A percentile compares a stretch with the other conserved stretches of the same genome.
These are phyloP conservation scores for Aspergillus baeticus DNA, from an alignment of 495 filamentous ascomycete species.

Conservation along the genomic window DNA sequence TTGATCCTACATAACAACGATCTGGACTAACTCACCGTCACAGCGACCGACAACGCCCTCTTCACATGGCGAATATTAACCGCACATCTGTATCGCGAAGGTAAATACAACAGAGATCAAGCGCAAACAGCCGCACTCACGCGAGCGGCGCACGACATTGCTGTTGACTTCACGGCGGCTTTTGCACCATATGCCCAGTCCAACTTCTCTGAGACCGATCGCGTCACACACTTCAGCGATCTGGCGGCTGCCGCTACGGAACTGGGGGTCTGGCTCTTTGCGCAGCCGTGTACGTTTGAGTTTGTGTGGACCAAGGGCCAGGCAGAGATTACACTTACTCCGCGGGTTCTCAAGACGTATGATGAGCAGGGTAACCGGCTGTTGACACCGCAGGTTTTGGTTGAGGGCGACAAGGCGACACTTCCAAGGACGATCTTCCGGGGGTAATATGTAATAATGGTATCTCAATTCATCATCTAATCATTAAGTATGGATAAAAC, in stretches of 20 bases:
- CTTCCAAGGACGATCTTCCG: neutral
- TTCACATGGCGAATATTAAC: constrained; percentile 32
- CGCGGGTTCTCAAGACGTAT: constrained; percentile 20
- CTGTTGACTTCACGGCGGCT: constrained; percentile 16
- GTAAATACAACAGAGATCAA: neutral
- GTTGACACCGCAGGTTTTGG: constrained; percentile 12
- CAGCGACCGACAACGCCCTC: constrained; percentile 1
- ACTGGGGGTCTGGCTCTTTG: constrained; percentile 26
- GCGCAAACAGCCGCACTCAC: neutral
- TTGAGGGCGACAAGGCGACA: neutral
- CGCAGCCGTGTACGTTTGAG: constrained; percentile 26
- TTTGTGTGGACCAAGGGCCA: constrained; percentile 16
- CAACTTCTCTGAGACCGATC: constrained; percentile 11
- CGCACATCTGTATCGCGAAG: constrained; percentile 14
- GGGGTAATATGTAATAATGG: neutral
- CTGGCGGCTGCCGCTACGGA: constrained; percentile 18
- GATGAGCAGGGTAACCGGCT: constrained; percentile 24
- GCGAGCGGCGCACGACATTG: constrained; percentile 8
- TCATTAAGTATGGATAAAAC: neutral
- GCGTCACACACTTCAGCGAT: constrained; percentile 16
- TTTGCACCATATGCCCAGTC: constrained; percentile 23
- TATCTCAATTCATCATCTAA: neutral
- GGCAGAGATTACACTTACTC: constrained; percentile 14
- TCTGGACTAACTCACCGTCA: neutral
- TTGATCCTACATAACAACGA: neutral